Base-by-base conservation (phyloP, 208 protist species). In the Leishmania mexicana region DNA sequence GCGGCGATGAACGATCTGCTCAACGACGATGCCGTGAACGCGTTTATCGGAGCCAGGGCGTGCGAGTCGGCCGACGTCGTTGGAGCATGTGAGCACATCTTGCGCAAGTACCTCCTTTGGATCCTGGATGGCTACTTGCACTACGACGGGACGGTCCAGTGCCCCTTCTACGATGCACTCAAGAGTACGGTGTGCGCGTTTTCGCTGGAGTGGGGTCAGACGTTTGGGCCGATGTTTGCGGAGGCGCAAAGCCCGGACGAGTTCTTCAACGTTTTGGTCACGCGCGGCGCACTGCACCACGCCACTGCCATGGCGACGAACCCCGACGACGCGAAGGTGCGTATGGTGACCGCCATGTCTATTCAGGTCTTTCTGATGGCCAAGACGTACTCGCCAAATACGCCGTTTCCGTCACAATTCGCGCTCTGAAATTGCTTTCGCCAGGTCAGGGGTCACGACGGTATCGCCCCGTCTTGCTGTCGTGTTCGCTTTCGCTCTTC, bases 111-210 rank as follows among this genome's bases (percentile, higher is more conserved):
- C 67, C 64, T 85, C 21, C 57, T 45, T 40, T 73, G 57, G 58
- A 60, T 84, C 6, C 45, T 88, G 19, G 51, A 81, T 38, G 81
- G 75, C n/a, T 83, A 84, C 53, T 49, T 88, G 21, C 76, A 81
- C 77, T 88, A 85, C 65, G 74, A 65, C 17, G 81, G 76, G 19
- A 85, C 84, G 21, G 15, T 57, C 3, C 71, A 81, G 76, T 75
- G 71, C 11, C 77, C 81, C 45, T 88, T 88, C 67, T 75, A 45
- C 24, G 35, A 49, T 3, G 84, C 84, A n/a, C 71, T 88, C 28
- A 42, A 83, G 57, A 78, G 72, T 15, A 83, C 81, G 40, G 49
- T 84, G 42, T 64, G 71, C 24, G 49, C 38, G 13, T 85, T 85
- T 42, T 21, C 64, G 15, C 53, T 60, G 11, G 80, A 85, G 77